phyloP scores from a whole-genome alignment of 2,329 filamentous ascomycete genomes.

The Sordariomycetes sp. region DNA sequence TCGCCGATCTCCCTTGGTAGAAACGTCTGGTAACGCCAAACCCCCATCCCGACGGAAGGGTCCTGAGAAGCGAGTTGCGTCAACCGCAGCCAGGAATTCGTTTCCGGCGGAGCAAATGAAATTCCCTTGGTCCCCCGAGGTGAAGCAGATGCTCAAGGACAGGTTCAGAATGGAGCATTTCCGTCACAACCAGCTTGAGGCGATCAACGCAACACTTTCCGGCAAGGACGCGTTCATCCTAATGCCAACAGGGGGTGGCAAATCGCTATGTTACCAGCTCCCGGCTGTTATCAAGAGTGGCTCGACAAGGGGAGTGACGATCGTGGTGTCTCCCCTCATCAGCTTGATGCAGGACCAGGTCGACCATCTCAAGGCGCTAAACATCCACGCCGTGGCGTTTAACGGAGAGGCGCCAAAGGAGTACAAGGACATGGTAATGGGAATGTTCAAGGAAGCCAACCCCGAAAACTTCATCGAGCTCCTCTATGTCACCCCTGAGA shows the following conservation, averaged over 20 bases:
- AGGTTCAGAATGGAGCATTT: slow-evolving; percentile 80
- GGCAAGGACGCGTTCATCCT: slow-evolving; percentile 90
- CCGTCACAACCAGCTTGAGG: slow-evolving; percentile 82
- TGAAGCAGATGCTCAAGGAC: slow-evolving; percentile 69
- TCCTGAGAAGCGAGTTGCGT: slow-evolving; percentile 1
- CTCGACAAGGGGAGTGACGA: slow-evolving; percentile 73
- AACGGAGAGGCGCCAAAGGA: slow-evolving; percentile 63
- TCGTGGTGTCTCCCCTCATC: slow-evolving; percentile 89
- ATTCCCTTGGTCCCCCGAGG: slow-evolving; percentile 76
- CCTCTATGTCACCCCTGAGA: slow-evolving; percentile 93
- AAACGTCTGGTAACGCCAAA: slow-evolving; percentile 8
- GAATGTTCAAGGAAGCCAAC: slow-evolving; percentile 46
- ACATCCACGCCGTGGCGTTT: slow-evolving; percentile 71
- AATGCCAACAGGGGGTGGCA: slow-evolving; percentile 96
- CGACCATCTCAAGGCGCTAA: slow-evolving; percentile 61
- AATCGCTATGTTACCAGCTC: slow-evolving; percentile 92
- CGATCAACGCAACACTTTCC: slow-evolving; percentile 83
- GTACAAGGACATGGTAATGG: slow-evolving; percentile 56
- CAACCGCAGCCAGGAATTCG: slow-evolving; percentile 17
- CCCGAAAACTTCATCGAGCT: slow-evolving; percentile 74
- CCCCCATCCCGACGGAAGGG: neutral
- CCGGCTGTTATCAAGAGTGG: slow-evolving; percentile 77
- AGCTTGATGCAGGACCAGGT: slow-evolving; percentile 98
- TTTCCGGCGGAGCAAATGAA: slow-evolving; percentile 47
- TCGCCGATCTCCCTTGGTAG: neutral